These are phyloP conservation scores for Phaseolus coccineus DNA, from an alignment of 331 rosid genomes.

Conservation along the genomic window DNA sequence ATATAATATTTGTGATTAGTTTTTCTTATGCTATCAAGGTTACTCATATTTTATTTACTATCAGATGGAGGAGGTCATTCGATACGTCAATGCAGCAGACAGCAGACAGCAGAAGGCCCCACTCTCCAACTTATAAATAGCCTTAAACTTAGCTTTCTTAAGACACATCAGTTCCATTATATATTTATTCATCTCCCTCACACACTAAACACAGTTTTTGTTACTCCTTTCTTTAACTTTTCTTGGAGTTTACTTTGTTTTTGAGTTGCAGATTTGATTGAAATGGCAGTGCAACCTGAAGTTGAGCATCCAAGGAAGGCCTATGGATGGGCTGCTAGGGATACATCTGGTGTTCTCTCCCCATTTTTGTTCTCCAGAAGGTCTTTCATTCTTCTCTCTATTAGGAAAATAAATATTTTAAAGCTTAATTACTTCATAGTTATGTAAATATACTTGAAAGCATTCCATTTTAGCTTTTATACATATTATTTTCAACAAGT, in stretches of 20 bases:
- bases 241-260: background rate
- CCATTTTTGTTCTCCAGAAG: conserved; percentile 61
- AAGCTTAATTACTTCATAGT: too few species aligned
- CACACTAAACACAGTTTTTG: background rate
- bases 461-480: too few species aligned
- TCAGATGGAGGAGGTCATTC: background rate
- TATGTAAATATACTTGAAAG: too few species aligned
- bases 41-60: background rate
- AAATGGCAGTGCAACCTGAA: conserved; percentile 43
- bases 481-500: too few species aligned
- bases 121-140: background rate
- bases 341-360: conserved; percentile 57
- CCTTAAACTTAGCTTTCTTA: background rate
- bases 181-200: background rate
- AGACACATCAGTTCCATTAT: background rate
- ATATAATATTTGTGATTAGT: too few species aligned
- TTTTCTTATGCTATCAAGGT: too few species aligned
- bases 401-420: too few species aligned
- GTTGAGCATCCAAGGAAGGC: conserved; percentile 57
- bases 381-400: conserved; percentile 11
- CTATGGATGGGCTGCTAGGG: conserved; percentile 64
- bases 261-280: background rate
- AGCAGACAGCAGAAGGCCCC: background rate
- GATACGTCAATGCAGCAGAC: background rate
- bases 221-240: background rate